Evolutionary conservation across 176 grass and related monocot genomes (phyloP).

Genomic region (Oryza australiensis): DNA sequence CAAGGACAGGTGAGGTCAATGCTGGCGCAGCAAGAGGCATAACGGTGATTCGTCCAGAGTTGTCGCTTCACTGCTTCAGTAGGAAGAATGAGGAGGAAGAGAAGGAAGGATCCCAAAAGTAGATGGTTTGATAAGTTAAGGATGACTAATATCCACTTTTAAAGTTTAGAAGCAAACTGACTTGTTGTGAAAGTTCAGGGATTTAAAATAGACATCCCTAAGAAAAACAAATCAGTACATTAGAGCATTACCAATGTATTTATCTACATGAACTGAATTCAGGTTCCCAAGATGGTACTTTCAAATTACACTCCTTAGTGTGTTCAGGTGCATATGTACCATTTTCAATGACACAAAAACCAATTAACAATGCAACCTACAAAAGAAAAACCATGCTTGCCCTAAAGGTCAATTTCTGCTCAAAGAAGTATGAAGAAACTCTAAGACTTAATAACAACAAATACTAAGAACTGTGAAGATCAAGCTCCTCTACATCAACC

Average conservation of each 20-base stretch:
- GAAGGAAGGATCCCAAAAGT: too few relatives aligned
- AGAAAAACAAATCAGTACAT: neutral
- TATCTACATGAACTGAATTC: neutral
- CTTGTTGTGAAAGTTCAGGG: too few relatives aligned
- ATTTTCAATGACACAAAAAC: neutral
- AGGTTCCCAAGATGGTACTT: neutral
- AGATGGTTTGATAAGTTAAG: too few relatives aligned
- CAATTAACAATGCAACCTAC: neutral
- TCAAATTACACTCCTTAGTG: neutral
- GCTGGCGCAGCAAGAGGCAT: too few relatives aligned
- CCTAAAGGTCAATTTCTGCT: neutral
- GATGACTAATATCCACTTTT: too few relatives aligned
- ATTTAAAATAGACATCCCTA: too few relatives aligned
- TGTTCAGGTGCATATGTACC: neutral
- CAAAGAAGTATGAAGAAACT: neutral
- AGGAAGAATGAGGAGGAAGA: too few relatives aligned
- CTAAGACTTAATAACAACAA: neutral
- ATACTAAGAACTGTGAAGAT: slow-evolving; percentile 3
- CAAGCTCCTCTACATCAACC: neutral
- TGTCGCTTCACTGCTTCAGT: too few relatives aligned
- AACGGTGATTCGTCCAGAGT: too few relatives aligned
- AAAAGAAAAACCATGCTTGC: neutral
- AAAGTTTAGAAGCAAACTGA: too few relatives aligned
- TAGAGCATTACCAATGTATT: neutral
- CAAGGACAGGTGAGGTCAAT: too few relatives aligned